These are phyloP conservation scores for Fusarium austroafricanum DNA, from an alignment of 2,329 filamentous ascomycete species.

Conservation along the genomic window DNA sequence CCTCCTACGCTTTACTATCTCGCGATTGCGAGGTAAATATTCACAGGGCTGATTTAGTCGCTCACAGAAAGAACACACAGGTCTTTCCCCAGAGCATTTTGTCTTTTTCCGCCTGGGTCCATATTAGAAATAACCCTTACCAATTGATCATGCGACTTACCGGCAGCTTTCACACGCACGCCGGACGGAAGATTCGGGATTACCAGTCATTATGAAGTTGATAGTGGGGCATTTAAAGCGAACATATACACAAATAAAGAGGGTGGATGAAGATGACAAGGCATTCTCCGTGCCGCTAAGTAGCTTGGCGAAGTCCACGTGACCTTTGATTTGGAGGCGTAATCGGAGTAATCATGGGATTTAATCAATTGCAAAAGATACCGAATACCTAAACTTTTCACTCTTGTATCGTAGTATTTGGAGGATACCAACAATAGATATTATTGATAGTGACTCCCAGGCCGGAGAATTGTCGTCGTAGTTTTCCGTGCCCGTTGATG, in stretches of 20 bases:
- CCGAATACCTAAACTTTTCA: not conserved
- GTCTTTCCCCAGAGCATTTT: slow-evolving; percentile 38
- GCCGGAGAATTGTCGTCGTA: not conserved
- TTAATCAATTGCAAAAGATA: not conserved
- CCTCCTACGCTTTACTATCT: slow-evolving; percentile 25
- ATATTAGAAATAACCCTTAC: not conserved
- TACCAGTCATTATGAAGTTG: slow-evolving; percentile 6
- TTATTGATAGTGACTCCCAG: not conserved
- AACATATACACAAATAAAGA: not conserved
- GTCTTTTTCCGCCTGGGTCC: slow-evolving; percentile 37
- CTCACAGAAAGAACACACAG: slow-evolving; percentile 39
- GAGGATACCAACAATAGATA: not conserved
- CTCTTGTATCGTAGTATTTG: not conserved
- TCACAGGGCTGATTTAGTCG: slow-evolving; percentile 30
- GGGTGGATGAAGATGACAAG: not conserved
- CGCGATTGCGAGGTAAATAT: slow-evolving; percentile 28
- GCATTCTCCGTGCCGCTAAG: slow-evolving; percentile 18
- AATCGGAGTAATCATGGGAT: not conserved
- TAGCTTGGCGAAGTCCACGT: slow-evolving; percentile 2
- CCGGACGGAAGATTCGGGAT: slow-evolving; percentile 19
- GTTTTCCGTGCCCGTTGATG: slow-evolving; percentile 29
- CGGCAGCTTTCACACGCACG: slow-evolving; percentile 34
- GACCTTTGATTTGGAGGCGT: slow-evolving; percentile 13
- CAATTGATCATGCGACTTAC: slow-evolving; percentile 4
- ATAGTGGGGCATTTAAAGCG: not conserved